Percentiles rank a stretch among this genome's conserved stretches.
phyloP scores from a whole-genome alignment of 73 alveolate genomes.

The Breviolum minutum region DNA sequence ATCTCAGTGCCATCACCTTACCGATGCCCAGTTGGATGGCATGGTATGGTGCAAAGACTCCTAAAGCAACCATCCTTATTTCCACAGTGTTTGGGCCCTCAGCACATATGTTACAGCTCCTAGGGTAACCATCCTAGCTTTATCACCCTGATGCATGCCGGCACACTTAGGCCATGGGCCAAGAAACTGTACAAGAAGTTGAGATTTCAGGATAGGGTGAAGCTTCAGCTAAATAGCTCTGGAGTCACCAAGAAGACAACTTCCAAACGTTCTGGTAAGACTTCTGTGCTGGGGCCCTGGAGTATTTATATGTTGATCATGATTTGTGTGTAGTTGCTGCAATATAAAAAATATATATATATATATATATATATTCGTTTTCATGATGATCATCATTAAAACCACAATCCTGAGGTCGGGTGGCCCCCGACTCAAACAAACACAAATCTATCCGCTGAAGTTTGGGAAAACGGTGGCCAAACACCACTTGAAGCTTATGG shows the following conservation, averaged over 20 bases:
- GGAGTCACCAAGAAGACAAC: neutral
- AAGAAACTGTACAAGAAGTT: neutral
- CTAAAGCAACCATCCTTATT: neutral
- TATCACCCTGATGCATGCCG: neutral
- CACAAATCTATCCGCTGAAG: neutral
- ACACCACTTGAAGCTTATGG: neutral
- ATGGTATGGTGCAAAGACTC: neutral
- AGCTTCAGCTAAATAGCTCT: neutral
- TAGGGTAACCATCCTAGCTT: neutral
- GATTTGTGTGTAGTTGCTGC: too few species aligned
- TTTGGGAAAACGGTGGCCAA: neutral
- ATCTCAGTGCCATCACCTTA: too few species aligned
- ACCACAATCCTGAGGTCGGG: neutral
- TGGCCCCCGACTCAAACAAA: slow-evolving; percentile 13
- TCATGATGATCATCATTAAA: too few species aligned
- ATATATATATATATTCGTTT: neutral
- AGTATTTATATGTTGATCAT: neutral
- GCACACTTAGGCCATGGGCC: neutral
- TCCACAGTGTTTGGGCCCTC: slow-evolving; percentile 29
- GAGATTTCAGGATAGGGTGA: neutral
- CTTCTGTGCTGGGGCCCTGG: neutral
- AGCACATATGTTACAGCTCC: neutral
- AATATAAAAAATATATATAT: too few species aligned
- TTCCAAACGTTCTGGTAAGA: neutral
- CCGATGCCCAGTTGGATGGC: slow-evolving; percentile 58